These are phyloP conservation scores for Rhodocollybia butyracea DNA, from an alignment of 768 basidiomycete species.

Conservation along the genomic window DNA sequence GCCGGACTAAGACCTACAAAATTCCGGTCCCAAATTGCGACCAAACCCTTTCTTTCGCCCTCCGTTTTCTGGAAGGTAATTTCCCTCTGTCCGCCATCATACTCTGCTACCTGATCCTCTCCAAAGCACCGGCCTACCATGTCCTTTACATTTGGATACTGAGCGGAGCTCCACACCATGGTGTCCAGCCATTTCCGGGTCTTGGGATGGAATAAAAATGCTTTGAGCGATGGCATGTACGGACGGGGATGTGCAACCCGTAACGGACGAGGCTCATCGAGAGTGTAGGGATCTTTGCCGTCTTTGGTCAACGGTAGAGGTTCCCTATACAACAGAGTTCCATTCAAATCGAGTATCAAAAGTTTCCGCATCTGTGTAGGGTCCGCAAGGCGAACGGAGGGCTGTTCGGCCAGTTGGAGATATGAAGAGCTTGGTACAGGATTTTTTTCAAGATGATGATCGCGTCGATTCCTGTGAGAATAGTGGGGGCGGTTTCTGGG, in stretches of 20 bases:
- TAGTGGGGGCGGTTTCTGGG: too few relatives aligned
- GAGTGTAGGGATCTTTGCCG: slow-evolving; percentile 5
- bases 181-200: slow-evolving; percentile 50
- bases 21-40: slow-evolving; percentile 78
- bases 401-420: background rate
- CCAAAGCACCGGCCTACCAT: slow-evolving; percentile 53
- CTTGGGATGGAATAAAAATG: slow-evolving; percentile 42
- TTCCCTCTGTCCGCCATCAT: background rate
- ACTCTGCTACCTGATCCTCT: slow-evolving; percentile 11
- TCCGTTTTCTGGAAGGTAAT: slow-evolving; percentile 20
- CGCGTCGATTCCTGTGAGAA: too few relatives aligned
- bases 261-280: slow-evolving; percentile 13
- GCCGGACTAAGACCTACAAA: slow-evolving; percentile 60
- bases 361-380: slow-evolving; percentile 35
- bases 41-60: slow-evolving; percentile 25
- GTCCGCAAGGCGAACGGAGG: background rate
- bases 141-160: slow-evolving; percentile 51
- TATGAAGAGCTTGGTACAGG: slow-evolving; percentile 1
- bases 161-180: slow-evolving; percentile 67
- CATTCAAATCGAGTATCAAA: slow-evolving; percentile 52
- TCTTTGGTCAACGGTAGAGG: slow-evolving; percentile 13
- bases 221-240: slow-evolving; percentile 44
- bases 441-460: background rate
- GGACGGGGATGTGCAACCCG: slow-evolving; percentile 48
- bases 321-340: slow-evolving; percentile 47